A percentile compares a stretch with the other conserved stretches of the same genome.
phyloP scores from a whole-genome alignment of 176 grass and related monocot species.

The Otatea glauca region DNA sequence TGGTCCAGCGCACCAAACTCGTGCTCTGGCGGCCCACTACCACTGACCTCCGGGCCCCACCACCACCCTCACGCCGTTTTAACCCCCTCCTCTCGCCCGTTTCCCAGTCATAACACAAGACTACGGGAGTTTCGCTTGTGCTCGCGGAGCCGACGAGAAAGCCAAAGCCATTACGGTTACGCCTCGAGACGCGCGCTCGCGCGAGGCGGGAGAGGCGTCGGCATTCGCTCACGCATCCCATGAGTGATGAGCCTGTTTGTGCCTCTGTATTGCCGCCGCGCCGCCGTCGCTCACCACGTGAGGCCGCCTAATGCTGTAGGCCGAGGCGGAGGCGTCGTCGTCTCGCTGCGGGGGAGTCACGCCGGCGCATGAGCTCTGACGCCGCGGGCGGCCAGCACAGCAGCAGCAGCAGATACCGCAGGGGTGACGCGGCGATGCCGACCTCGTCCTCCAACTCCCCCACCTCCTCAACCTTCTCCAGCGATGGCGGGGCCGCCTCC shows the following conservation, averaged over 20 bases:
- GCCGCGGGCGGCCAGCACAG: not conserved
- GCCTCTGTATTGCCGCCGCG: not conserved
- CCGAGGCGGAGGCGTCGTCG: not conserved
- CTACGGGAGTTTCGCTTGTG: not conserved
- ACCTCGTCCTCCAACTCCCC: constrained; percentile 16
- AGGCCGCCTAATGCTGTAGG: constrained; percentile 54
- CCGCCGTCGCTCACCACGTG: constrained; percentile 36
- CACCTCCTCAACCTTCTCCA: constrained; percentile 42
- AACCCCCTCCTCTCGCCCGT: not conserved
- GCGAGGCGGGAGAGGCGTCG: not conserved
- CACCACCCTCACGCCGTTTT: not conserved
- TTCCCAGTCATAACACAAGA: too few relatives aligned
- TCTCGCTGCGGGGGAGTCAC: constrained; percentile 14
- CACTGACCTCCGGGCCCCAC: not conserved
- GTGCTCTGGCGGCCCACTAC: not conserved
- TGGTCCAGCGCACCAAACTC: not conserved
- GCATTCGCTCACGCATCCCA: not conserved
- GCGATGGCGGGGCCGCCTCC: constrained; percentile 32
- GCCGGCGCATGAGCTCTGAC: constrained; percentile 47
- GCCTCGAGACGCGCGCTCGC: not conserved
- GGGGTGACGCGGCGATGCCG: constrained; percentile 38
- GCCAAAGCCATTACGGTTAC: not conserved
- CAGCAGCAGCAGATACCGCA: not conserved
- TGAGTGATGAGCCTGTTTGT: constrained; percentile 13
- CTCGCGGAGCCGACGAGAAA: not conserved